Conservation (phyloP, 140 eudicot species). For the Flaveria floridana region DNA sequence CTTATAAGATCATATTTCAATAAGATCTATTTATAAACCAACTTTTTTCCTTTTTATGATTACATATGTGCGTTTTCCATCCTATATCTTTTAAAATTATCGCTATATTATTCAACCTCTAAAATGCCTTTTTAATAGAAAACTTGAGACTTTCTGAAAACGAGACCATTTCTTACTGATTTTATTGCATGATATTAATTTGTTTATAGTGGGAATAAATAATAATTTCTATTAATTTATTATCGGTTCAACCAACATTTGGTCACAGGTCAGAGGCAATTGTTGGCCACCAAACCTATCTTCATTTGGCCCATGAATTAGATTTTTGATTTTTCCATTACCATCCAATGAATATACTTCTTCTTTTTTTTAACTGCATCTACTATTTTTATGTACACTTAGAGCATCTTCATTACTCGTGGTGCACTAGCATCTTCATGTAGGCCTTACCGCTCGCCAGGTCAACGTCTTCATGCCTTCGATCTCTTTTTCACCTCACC, state of each 20-base stretch:
- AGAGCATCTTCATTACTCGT: too few species aligned
- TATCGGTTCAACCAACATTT: conserved; percentile 34
- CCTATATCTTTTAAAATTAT: too few species aligned
- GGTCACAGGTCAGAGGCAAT: conserved; percentile 34
- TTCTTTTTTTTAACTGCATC: too few species aligned
- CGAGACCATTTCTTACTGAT: background rate
- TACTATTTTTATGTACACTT: too few species aligned
- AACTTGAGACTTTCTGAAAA: background rate
- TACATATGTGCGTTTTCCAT: too few species aligned
- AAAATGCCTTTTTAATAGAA: background rate
- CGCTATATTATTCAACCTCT: background rate
- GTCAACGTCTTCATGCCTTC: too few species aligned
- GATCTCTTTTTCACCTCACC: too few species aligned
- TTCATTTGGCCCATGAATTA: conserved; percentile 14
- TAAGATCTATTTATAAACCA: too few species aligned
- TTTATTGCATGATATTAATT: background rate
- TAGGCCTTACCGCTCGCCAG: too few species aligned
- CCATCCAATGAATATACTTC: background rate
- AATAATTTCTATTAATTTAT: background rate
- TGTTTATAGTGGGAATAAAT: conserved; percentile 11
- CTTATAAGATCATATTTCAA: too few species aligned
- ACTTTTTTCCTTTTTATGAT: too few species aligned
- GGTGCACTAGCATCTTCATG: too few species aligned
- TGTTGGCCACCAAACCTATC: conserved; percentile 37
- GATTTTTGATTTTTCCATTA: background rate